Conservation (phyloP, 371 early-diverging fungal species). For the Circinella minor region DNA sequence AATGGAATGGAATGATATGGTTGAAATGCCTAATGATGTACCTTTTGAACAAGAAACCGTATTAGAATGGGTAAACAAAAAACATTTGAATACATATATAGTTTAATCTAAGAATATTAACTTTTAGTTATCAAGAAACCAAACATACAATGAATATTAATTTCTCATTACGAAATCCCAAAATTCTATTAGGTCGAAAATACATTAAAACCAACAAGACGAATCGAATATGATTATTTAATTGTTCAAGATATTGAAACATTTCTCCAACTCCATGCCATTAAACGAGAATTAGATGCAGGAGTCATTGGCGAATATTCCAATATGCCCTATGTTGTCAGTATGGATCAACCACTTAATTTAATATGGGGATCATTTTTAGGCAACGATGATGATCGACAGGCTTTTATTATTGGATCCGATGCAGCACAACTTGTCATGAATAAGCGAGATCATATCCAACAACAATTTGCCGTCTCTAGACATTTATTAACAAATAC, state of each 20-base stretch:
- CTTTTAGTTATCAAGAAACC: too few relatives aligned
- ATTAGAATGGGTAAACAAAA: slow-evolving; percentile 34
- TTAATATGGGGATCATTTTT: slow-evolving; percentile 37
- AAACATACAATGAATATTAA: too few relatives aligned
- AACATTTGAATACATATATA: not conserved
- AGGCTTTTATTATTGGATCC: slow-evolving; percentile 33
- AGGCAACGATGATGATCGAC: slow-evolving; percentile 13
- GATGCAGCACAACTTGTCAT: slow-evolving; percentile 27
- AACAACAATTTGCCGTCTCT: slow-evolving; percentile 11
- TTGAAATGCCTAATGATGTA: slow-evolving; percentile 20
- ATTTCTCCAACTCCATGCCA: slow-evolving; percentile 31
- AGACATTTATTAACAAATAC: slow-evolving; percentile 33
- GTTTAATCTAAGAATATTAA: too few relatives aligned
- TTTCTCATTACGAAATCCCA: not conserved
- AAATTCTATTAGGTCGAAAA: slow-evolving; percentile 23
- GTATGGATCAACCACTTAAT: slow-evolving; percentile 25
- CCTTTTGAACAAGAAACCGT: slow-evolving; percentile 36
- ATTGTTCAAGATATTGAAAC: slow-evolving; percentile 45
- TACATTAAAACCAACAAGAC: slow-evolving; percentile 9
- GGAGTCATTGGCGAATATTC: slow-evolving; percentile 34
- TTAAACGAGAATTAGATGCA: slow-evolving; percentile 29
- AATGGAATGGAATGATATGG: slow-evolving; percentile 60
- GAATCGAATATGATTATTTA: slow-evolving; percentile 36
- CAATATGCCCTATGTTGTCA: slow-evolving; percentile 27
- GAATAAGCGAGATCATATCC: slow-evolving; percentile 16